Base-by-base conservation (phyloP, 768 basidiomycete genomes). In the Xerocomellus dryophilus region DNA sequence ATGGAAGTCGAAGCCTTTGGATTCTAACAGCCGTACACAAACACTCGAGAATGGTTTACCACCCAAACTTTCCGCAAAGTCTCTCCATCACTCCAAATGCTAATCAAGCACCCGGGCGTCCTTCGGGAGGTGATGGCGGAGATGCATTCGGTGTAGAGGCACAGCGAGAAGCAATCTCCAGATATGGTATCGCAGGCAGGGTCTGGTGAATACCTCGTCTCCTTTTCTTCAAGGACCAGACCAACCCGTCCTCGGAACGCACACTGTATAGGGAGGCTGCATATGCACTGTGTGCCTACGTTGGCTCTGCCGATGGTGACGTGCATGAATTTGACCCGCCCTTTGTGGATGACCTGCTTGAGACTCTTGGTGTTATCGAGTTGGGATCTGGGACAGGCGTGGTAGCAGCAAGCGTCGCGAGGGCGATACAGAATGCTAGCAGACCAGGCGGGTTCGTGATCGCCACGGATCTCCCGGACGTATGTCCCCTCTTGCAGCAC, bases 141-240 rank as follows among this genome's bases (percentile, higher is more conserved):
- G 36, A 53, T 36, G 42, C 47, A 0, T 75, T 78, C 34, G 66
- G 70, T 25, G 54, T 58, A 20, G 61, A 59, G 43, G 72, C 70
- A 42, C 88, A 88, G 67, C 72, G 73, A 52, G 67, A 75, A 15
- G 82, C 86, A 6, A 93, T 93, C 50, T 70, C 75, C 15, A 74
- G 73, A 60, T 92, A 87, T 65, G 90, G 91, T 5, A 93, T 94
- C 51, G 92, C 90, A 8, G 89, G 90, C 31, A 77, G 88, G 69
- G 83, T 94, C 43, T 93, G 91, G 92, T 89, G 76, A 75, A 66
- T 64, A 58, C 48, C 47, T 48, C 43, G 54, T 47, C 42, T n/a
- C 36, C 34, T 53, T 31, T 57, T 64, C 52, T 61, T 52, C 48
- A 52, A 45, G 21, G 29, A 39, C 38, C 10, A 27, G 35, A 50